Base-by-base conservation (phyloP, 2,329 filamentous ascomycete species). In the Fusarium hainanense region DNA sequence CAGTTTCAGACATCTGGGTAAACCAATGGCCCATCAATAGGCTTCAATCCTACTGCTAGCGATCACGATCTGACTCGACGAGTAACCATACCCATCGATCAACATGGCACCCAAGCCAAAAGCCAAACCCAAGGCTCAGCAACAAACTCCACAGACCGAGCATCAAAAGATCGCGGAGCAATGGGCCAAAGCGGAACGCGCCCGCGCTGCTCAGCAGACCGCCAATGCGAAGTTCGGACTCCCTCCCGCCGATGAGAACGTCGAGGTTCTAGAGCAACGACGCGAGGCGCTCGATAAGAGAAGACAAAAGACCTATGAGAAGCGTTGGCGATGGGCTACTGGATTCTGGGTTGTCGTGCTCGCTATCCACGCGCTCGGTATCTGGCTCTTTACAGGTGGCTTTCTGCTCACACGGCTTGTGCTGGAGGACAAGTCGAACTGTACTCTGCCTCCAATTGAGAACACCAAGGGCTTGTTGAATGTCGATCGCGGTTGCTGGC, bases 341-440 rank as follows among this genome's bases (percentile, higher is more conserved):
- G 87, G 84, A 40, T 93, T 94, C 78, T 93, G 93, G 84, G 77
- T 84, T 41, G 90, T 90, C 84, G 82, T 94, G 77, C 81, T 93
- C 78, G 88, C 82, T 70, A 86, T 98, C 42, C 96, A 99, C 78
- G 84, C 88, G 47, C 83, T 92, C 37, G 95, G 94, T 63, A 91
- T 98, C 74, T 93, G 92, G 77, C 92, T 98, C 77, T 99, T 99
- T 82, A 97, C 93, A 27, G 94, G 92, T 78, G 96, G 96, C 40
- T 99, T 99, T 80, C 88, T 99, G 68, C 88, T 99, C 70, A 97
- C 95, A 58, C 89, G 96, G 62, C 83, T 93, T 66, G 91, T 95
- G 54, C 85, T 96, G 61, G 90, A 93, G 68, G 88, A 93, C 75
- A 92, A 90, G 77, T 94, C 93, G 14, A 85, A 84, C 61, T 96